phyloP scores from a whole-genome alignment of 768 basidiomycete genomes.

The Scleroderma bovista region DNA sequence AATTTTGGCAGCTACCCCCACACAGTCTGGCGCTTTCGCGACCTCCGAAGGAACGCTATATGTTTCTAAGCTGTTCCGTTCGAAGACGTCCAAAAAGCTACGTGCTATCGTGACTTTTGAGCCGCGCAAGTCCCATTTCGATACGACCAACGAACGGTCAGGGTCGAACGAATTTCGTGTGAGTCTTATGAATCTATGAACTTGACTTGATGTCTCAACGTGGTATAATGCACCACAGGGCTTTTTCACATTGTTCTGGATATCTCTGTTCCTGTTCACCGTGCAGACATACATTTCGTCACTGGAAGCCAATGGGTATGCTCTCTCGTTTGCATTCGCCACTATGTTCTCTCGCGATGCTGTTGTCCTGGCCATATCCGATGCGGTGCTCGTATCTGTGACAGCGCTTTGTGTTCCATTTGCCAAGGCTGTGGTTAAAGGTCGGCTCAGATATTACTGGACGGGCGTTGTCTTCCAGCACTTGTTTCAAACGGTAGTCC shows the following conservation, averaged over 20 bases:
- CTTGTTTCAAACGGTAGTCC: slow-evolving; percentile 4
- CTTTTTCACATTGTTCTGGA: slow-evolving; percentile 95
- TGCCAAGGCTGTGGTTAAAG: slow-evolving; percentile 65
- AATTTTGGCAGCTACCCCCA: slow-evolving; percentile 1
- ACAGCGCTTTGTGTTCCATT: slow-evolving; percentile 82
- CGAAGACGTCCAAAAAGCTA: slow-evolving; percentile 67
- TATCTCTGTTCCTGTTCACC: slow-evolving; percentile 78
- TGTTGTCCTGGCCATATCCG: slow-evolving; percentile 74
- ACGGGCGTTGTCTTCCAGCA: slow-evolving; percentile 78
- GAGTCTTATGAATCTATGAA: slow-evolving; percentile 6
- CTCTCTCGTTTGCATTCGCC: slow-evolving; percentile 77
- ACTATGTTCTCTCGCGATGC: slow-evolving; percentile 85
- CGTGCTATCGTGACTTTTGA: slow-evolving; percentile 82
- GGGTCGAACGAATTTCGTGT: slow-evolving; percentile 84
- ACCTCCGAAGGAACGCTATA: slow-evolving; percentile 64
- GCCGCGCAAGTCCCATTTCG: slow-evolving; percentile 81
- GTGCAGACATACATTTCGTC: slow-evolving; percentile 72
- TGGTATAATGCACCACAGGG: slow-evolving; percentile 43
- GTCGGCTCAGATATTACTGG: slow-evolving; percentile 81
- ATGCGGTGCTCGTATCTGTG: slow-evolving; percentile 71
- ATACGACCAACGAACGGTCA: slow-evolving; percentile 69
- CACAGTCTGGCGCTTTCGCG: slow-evolving; percentile 31
- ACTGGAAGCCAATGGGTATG: slow-evolving; percentile 71
- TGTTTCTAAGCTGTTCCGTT: slow-evolving; percentile 72
- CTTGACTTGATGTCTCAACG: neutral